A percentile compares a stretch with the other conserved stretches of the same genome.
Conservation (phyloP, 1,284 basidiomycete species). For the Puccinia coronata region DNA sequence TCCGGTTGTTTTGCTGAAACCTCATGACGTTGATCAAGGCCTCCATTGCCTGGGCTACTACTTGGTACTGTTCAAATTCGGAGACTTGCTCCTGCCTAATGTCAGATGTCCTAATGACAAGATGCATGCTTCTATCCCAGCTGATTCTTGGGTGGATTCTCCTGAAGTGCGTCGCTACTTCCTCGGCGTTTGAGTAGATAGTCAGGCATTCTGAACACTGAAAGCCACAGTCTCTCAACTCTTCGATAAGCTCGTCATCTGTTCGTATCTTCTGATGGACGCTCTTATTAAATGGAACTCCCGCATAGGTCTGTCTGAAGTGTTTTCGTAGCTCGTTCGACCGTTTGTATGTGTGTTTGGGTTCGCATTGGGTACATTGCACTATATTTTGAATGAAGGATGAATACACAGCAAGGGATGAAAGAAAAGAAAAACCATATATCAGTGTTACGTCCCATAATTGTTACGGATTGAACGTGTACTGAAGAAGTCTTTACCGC, state of each 20-base stretch:
- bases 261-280: neutral
- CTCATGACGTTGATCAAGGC: no score
- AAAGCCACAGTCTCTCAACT: neutral
- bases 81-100: no score
- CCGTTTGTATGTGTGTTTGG: neutral
- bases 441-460: no score
- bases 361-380: neutral
- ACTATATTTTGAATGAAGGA: neutral
- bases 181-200: neutral
- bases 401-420: no score
- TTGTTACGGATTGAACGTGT: no score
- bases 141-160: neutral
- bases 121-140: no score
- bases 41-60: no score
- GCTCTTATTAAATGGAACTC: neutral
- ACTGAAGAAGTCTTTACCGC: no score
- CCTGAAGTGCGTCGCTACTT: neutral
- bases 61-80: no score
- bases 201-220: neutral
- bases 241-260: neutral
- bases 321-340: neutral
- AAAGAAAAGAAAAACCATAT: no score
- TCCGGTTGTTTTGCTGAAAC: no score
- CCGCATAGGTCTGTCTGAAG: neutral
- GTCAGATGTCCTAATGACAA: no score